Base-by-base conservation (phyloP, 2,329 filamentous ascomycete genomes). In the Ceratocystiopsis sp. region DNA sequence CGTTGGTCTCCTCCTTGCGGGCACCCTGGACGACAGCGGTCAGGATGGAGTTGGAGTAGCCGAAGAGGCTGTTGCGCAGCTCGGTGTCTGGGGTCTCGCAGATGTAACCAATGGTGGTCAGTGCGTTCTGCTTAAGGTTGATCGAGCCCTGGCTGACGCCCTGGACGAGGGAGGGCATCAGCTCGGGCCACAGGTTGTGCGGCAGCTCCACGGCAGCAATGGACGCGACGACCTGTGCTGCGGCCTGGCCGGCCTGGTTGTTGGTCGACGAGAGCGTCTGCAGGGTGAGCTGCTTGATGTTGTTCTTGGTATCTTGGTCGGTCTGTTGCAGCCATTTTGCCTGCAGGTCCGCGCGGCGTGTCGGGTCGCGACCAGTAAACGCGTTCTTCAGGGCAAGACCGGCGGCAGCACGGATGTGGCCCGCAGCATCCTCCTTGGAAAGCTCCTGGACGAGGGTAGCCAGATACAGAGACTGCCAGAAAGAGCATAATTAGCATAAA, bases 311-410 rank as follows among this genome's bases (percentile, higher is more conserved):
- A 48, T 82, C 77, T 53, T 76, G 70, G 56, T 85, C 81, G 52
- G 89, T 80, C 58, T 83, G 78, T 60, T 80, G 75, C 49, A 91
- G 69, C 91, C 91, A 98, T 80, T 93, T 86, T 58, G 78, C 73
- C 67, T 96, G 91, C 46, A 96, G 76, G 60, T 93, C 83, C 58
- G 84, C 80, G 65, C 94, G 78, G 58, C 86, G 81, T 56, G 77
- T 68, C 57, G 80, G 80, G 64, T 98, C 91, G 70, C 91, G 82
- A 57, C 87, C 84, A 58, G 84, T 85, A 68, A 98, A 96, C 56
- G 91, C 83, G 72, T 98, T 98, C 69, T 98, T 98, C 58, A 98
- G 71, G 54, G 91, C 89, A 55, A 98, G 76, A 76, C 87, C 91
- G 55, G 91, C 91, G 53, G 91, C 89, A 54, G 84, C 82, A 71